Percentiles rank a stretch among this genome's conserved stretches.
These are phyloP conservation scores for Mycocentrospora acerina DNA, from an alignment of 2,329 filamentous ascomycete genomes.

Conservation along the genomic window DNA sequence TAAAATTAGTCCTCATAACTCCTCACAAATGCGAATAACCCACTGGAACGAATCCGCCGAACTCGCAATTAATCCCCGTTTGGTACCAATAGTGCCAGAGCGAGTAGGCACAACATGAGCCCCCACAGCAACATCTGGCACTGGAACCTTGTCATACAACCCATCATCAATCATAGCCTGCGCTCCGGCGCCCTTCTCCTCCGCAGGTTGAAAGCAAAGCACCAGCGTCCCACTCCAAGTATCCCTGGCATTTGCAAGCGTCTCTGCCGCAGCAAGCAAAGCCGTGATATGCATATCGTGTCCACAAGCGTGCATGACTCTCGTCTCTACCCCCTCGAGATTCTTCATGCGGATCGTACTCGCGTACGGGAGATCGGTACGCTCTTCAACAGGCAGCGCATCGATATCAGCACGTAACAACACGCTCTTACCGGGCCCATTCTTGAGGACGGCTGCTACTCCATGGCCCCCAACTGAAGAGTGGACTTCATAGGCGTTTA, in stretches of 20 bases:
- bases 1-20: conserved; percentile 17
- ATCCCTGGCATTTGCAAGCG: conserved; percentile 48
- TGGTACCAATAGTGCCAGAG: conserved; percentile 45
- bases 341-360: conserved; percentile 51
- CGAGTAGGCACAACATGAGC: conserved; percentile 57
- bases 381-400: conserved; percentile 59
- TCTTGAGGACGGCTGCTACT: conserved; percentile 57
- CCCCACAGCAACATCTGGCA: conserved; percentile 59
- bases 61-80: conserved; percentile 44
- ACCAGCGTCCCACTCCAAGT: conserved; percentile 65
- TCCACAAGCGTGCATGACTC: conserved; percentile 69
- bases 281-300: conserved; percentile 63
- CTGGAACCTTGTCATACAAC: conserved; percentile 55
- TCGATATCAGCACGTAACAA: conserved; percentile 65
- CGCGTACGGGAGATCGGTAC: conserved; percentile 58
- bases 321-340: conserved; percentile 51
- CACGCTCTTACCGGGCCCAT: conserved; percentile 58
- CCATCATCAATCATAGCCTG: conserved; percentile 64
- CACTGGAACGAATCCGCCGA: conserved; percentile 44
- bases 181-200: conserved; percentile 65
- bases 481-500: conserved; percentile 48
- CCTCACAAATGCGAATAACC: background rate
- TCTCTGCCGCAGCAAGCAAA: conserved; percentile 58
- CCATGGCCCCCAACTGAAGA: conserved; percentile 61
- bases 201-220: conserved; percentile 66